phyloP scores from a whole-genome alignment of 2,329 filamentous ascomycete genomes.

The Chalaropsis ovoidea region DNA sequence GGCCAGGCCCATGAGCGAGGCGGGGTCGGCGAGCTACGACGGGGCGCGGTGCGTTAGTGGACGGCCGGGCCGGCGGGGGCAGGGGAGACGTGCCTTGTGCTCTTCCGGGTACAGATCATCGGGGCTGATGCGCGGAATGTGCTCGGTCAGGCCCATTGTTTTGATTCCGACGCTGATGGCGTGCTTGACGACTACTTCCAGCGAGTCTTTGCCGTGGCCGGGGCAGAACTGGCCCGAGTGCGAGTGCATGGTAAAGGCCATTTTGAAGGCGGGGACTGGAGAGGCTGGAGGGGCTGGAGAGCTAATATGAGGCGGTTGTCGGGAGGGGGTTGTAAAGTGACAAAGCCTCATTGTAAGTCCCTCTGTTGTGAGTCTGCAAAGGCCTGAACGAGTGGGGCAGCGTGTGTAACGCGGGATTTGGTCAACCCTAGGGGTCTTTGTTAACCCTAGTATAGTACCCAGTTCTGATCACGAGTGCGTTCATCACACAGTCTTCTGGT shows the following conservation, averaged over 20 bases:
- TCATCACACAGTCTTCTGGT: neutral
- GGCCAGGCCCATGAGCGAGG: slow-evolving; percentile 41
- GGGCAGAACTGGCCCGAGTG: slow-evolving; percentile 97
- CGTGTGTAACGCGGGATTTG: neutral
- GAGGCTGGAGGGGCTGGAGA: neutral
- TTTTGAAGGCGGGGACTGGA: slow-evolving; percentile 33
- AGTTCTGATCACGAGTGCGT: neutral
- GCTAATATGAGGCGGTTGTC: neutral
- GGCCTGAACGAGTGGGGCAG: neutral
- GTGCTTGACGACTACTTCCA: slow-evolving; percentile 72
- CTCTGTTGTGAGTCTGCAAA: neutral
- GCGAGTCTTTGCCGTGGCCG: slow-evolving; percentile 70
- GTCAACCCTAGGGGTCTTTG: neutral
- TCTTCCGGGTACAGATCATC: slow-evolving; percentile 90
- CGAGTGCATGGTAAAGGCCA: slow-evolving; percentile 97
- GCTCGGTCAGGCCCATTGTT: slow-evolving; percentile 81
- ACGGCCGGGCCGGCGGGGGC: neutral
- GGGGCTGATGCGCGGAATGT: slow-evolving; percentile 70
- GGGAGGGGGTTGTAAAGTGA: neutral
- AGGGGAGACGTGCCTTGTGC: slow-evolving; percentile 26
- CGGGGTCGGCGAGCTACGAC: slow-evolving; percentile 40
- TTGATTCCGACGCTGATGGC: slow-evolving; percentile 71
- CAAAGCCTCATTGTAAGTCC: neutral
- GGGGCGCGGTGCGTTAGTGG: slow-evolving; percentile 23
- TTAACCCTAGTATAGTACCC: neutral